These are phyloP conservation scores for Citrus unshiu DNA, from an alignment of 345 rosid species.

Conservation along the genomic window DNA sequence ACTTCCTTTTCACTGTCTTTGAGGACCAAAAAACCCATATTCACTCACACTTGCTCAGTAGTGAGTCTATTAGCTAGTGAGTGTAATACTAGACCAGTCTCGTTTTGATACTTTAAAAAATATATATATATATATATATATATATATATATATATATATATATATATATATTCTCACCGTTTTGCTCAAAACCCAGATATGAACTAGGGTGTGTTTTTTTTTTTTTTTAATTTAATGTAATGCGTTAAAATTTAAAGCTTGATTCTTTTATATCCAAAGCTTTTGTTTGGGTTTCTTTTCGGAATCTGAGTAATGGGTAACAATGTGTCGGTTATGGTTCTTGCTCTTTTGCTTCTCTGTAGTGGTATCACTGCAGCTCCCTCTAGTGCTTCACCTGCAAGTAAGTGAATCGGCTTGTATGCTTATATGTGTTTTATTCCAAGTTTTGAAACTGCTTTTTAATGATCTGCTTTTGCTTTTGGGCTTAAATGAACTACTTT, in stretches of 20 bases:
- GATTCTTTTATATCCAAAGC: slow-evolving; percentile 14
- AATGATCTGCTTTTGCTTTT: slow-evolving; percentile 15
- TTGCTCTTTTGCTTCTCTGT: slow-evolving; percentile 46
- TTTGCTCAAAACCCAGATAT: slow-evolving; percentile 14
- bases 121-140: too few relatives aligned
- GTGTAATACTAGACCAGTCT: neutral
- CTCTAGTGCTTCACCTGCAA: slow-evolving; percentile 68
- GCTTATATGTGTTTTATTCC: neutral
- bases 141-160: too few relatives aligned
- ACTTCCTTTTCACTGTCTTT: neutral
- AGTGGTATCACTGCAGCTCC: slow-evolving; percentile 66
- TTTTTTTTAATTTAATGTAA: neutral
- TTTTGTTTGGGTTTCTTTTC: slow-evolving; percentile 5
- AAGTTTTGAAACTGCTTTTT: neutral
- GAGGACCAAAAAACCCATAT: neutral
- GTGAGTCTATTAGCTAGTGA: neutral
- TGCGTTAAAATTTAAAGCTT: slow-evolving; percentile 16
- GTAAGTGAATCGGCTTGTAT: slow-evolving; percentile 39
- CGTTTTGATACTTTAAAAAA: neutral
- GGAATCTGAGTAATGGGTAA: slow-evolving; percentile 43
- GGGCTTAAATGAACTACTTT: slow-evolving; percentile 10
- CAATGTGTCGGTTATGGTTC: slow-evolving; percentile 39
- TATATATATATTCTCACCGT: neutral
- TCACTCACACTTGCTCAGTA: neutral
- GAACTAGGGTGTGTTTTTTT: slow-evolving; percentile 11